Evolutionary conservation across 2,329 filamentous ascomycete genomes (phyloP).

Genomic region (Didymella sp.): DNA sequence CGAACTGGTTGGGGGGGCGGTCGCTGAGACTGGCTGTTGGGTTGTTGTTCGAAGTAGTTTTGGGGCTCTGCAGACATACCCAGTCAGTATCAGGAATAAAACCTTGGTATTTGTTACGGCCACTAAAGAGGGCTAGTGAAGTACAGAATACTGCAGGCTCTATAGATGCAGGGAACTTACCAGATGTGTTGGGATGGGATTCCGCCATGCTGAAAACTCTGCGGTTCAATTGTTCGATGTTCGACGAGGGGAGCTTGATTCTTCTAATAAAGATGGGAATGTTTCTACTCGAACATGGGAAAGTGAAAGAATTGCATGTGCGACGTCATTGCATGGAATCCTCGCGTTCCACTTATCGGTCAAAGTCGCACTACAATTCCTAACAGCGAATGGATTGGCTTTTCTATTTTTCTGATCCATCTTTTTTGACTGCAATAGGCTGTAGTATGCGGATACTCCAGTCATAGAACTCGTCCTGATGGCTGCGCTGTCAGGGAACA

Average conservation of each 20-base stretch:
- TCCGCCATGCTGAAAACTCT: slow-evolving; percentile 18
- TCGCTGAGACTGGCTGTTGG: slow-evolving; percentile 4
- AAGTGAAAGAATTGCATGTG: slow-evolving; percentile 33
- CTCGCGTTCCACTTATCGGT: slow-evolving; percentile 14
- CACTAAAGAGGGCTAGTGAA: not conserved
- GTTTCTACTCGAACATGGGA: slow-evolving; percentile 16
- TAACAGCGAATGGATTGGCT: slow-evolving; percentile 7
- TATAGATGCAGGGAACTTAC: slow-evolving; percentile 12
- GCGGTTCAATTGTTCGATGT: not conserved
- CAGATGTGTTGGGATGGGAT: slow-evolving; percentile 12
- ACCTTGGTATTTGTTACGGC: slow-evolving; percentile 2
- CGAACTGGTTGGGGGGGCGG: slow-evolving; percentile 5
- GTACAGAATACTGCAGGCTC: not conserved
- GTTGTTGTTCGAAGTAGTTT: slow-evolving; percentile 15
- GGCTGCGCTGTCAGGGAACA: slow-evolving; percentile 2
- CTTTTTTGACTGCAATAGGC: slow-evolving; percentile 5
- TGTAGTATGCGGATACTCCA: not conserved
- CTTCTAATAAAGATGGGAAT: slow-evolving; percentile 13
- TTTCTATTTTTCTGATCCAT: slow-evolving; percentile 3
- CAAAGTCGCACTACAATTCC: slow-evolving; percentile 11
- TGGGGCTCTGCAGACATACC: slow-evolving; percentile 7
- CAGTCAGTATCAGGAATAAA: slow-evolving; percentile 2
- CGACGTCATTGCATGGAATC: slow-evolving; percentile 29
- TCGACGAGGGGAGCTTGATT: not conserved
- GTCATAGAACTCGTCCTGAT: not conserved